Percentiles rank a stretch among this genome's conserved stretches.
Evolutionary conservation across 768 basidiomycete genomes (phyloP).

Genomic region (Auriscalpium orientale): DNA sequence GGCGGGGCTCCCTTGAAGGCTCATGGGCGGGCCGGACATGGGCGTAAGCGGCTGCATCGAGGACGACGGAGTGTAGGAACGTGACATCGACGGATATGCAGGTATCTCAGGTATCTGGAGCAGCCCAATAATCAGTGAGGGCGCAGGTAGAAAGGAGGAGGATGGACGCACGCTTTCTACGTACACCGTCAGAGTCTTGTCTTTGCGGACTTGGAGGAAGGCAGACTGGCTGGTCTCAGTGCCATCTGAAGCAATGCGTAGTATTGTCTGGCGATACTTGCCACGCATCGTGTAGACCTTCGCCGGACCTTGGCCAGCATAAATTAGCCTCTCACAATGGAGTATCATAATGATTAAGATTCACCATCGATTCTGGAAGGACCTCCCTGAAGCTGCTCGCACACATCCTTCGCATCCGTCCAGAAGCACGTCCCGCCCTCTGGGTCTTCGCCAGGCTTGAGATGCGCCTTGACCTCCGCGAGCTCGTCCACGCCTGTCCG

Average conservation of each 20-base stretch:
- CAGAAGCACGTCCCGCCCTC: slow-evolving; percentile 47
- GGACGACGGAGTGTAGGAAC: background rate
- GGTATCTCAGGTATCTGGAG: too few species aligned
- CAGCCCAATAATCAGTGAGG: too few species aligned
- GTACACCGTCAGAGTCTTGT: slow-evolving; percentile 6
- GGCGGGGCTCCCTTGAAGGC: background rate
- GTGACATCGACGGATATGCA: background rate
- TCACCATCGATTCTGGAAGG: slow-evolving; percentile 66
- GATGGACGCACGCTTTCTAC: slow-evolving; percentile 7
- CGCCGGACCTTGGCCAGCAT: slow-evolving; percentile 3
- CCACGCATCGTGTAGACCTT: slow-evolving; percentile 13
- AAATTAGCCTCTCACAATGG: background rate
- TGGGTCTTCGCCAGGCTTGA: slow-evolving; percentile 38
- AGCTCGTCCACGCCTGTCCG: slow-evolving; percentile 50
- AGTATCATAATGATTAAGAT: background rate
- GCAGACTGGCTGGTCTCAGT: slow-evolving; percentile 9
- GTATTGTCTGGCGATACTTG: slow-evolving; percentile 11
- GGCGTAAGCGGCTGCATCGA: slow-evolving; percentile 4
- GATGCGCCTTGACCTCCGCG: slow-evolving; percentile 57
- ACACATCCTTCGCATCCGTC: slow-evolving; percentile 63
- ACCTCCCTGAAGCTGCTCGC: slow-evolving; percentile 47
- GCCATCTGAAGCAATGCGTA: slow-evolving; percentile 8
- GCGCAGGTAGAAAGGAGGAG: background rate
- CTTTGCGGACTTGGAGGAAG: slow-evolving; percentile 3
- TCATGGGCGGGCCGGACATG: background rate